These are phyloP conservation scores for Ophiosphaerella narmari DNA, from an alignment of 2,329 filamentous ascomycete species.

Conservation along the genomic window DNA sequence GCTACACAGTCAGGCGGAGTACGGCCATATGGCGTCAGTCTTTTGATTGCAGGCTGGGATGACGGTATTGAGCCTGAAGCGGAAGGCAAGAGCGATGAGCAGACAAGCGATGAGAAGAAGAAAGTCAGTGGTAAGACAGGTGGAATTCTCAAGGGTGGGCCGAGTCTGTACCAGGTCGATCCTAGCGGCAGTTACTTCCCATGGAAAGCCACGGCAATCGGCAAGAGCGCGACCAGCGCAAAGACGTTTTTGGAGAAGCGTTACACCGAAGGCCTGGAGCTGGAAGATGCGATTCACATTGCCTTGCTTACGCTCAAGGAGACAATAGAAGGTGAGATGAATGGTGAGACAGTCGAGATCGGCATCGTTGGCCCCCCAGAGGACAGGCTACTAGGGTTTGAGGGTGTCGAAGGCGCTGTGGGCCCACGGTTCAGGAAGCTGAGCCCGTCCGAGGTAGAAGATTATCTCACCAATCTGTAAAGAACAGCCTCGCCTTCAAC, in stretches of 20 bases:
- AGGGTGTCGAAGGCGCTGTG: slow-evolving; percentile 82
- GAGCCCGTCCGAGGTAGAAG: slow-evolving; percentile 97
- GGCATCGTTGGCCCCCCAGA: slow-evolving; percentile 95
- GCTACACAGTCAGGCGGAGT: slow-evolving; percentile 98
- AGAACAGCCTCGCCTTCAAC: neutral
- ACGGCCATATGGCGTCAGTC: slow-evolving; percentile 91
- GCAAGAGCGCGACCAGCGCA: slow-evolving; percentile 96
- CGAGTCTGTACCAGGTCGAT: slow-evolving; percentile 98
- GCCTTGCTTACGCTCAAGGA: slow-evolving; percentile 96
- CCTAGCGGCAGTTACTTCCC: slow-evolving; percentile 99
- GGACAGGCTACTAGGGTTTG: slow-evolving; percentile 87
- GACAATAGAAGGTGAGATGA: slow-evolving; percentile 99
- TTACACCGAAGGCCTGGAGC: slow-evolving; percentile 94
- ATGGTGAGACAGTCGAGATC: slow-evolving; percentile 97
- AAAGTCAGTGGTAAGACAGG: slow-evolving; percentile 87
- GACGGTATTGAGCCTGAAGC: slow-evolving; percentile 90
- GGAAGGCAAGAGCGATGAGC: slow-evolving; percentile 61
- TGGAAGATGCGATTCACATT: slow-evolving; percentile 98
- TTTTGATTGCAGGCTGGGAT: slow-evolving; percentile 97
- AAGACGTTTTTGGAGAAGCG: slow-evolving; percentile 99
- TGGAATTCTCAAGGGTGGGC: slow-evolving; percentile 91
- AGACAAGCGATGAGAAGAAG: slow-evolving; percentile 65
- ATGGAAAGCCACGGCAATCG: slow-evolving; percentile 99
- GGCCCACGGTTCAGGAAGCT: slow-evolving; percentile 92
- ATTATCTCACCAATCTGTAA: slow-evolving; percentile 98